Percentiles rank a stretch among this genome's conserved stretches.
Evolutionary conservation across 2,329 filamentous ascomycete species (phyloP).

Genomic region (Aspergillus pseudoviridinutans): DNA sequence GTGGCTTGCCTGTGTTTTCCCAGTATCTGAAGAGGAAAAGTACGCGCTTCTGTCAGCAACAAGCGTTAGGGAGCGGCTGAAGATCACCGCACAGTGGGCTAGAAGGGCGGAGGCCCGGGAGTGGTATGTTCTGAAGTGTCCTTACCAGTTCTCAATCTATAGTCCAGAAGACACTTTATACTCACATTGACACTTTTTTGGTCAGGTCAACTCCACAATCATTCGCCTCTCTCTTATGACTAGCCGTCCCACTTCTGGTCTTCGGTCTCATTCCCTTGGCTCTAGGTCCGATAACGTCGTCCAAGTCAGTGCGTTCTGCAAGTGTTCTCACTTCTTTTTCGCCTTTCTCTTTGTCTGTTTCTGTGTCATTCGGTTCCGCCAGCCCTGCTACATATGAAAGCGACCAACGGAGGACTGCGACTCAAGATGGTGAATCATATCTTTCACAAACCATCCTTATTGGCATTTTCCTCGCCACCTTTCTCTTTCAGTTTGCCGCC

Average conservation of each 20-base stretch:
- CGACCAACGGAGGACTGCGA: constrained; percentile 2
- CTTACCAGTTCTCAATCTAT: not conserved
- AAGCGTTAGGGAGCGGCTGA: constrained; percentile 75
- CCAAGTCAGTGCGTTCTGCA: constrained; percentile 19
- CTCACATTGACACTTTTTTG: constrained; percentile 9
- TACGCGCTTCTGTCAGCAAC: constrained; percentile 69
- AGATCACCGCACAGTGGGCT: constrained; percentile 79
- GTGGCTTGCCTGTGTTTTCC: constrained; percentile 83
- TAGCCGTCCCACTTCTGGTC: constrained; percentile 38
- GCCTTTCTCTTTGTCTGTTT: constrained; percentile 35
- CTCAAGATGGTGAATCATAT: constrained; percentile 17
- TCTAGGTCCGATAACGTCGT: constrained; percentile 19
- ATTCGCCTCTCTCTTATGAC: constrained; percentile 41
- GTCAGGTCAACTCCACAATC: constrained; percentile 30
- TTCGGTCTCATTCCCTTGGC: constrained; percentile 27
- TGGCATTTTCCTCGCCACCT: constrained; percentile 28
- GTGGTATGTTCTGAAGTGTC: constrained; percentile 56
- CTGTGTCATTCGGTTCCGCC: constrained; percentile 28
- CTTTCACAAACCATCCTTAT: constrained; percentile 31
- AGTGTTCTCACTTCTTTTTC: constrained; percentile 31
- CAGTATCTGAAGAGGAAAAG: constrained; percentile 72
- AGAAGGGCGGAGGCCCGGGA: constrained; percentile 64
- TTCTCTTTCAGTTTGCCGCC: constrained; percentile 26
- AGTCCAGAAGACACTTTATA: not conserved
- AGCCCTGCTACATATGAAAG: constrained; percentile 5